A percentile compares a stretch with the other conserved stretches of the same genome.
Conservation (phyloP, 1,284 basidiomycete genomes). For the Ganoderma sp. region DNA sequence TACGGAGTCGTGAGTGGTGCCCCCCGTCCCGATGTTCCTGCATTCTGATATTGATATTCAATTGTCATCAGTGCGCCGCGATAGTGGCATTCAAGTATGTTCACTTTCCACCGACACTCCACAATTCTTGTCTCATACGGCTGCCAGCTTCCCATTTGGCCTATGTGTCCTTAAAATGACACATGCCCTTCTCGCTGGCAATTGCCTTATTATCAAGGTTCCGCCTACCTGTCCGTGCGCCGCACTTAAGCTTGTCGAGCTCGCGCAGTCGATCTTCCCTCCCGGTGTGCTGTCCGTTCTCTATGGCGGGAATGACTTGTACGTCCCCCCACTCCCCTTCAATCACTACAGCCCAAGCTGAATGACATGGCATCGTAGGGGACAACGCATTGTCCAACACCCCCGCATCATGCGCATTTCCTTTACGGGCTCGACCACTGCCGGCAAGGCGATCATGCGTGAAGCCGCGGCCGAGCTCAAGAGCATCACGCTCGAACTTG, state of each 20-base stretch:
- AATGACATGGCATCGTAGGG: constrained; percentile 10
- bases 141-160: constrained; percentile 39
- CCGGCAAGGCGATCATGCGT: constrained; percentile 27
- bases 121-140: too few species aligned
- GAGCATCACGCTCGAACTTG: constrained; percentile 29
- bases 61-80: constrained; percentile 10
- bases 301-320: constrained; percentile 27
- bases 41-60: neutral
- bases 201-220: constrained; percentile 60
- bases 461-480: constrained; percentile 24
- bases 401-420: constrained; percentile 28
- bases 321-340: neutral
- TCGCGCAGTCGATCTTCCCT: constrained; percentile 28
- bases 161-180: constrained; percentile 59
- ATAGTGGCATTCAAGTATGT: constrained; percentile 23
- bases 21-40: too few species aligned
- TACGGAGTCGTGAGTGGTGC: constrained; percentile 18
- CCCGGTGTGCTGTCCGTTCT: constrained; percentile 32
- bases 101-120: neutral
- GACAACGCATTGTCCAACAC: constrained; percentile 26
- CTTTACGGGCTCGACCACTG: constrained; percentile 25
- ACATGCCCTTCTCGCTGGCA: constrained; percentile 61
- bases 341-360: neutral
- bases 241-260: constrained; percentile 27
- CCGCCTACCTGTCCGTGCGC: constrained; percentile 25